phyloP scores from a whole-genome alignment of 306 rosid genomes.

The Prunus mume region DNA sequence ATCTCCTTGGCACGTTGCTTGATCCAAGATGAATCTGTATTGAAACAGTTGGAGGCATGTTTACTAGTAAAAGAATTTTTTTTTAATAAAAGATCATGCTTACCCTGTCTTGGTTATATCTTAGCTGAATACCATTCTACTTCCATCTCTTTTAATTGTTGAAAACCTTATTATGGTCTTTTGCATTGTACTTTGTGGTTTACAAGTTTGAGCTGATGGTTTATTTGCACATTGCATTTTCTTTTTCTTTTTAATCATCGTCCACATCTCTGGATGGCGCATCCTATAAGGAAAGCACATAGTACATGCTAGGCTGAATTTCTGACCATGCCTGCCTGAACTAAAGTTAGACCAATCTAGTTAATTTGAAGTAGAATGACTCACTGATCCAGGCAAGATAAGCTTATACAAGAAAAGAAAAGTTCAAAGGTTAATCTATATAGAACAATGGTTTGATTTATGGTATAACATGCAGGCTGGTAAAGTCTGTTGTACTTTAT shows the following conservation, averaged over 20 bases:
- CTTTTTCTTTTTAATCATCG: too few relatives aligned
- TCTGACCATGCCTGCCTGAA: not conserved
- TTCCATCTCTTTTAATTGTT: not conserved
- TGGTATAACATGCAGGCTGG: too few relatives aligned
- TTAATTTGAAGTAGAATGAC: too few relatives aligned
- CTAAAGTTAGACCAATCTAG: too few relatives aligned
- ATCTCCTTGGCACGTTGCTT: constrained; percentile 50
- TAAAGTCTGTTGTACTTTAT: too few relatives aligned
- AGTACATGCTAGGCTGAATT: not conserved
- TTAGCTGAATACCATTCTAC: not conserved
- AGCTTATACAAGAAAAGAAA: not conserved
- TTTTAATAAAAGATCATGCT: not conserved
- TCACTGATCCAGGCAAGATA: not conserved
- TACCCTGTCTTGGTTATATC: not conserved
- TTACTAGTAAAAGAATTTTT: not conserved
- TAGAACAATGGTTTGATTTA: not conserved
- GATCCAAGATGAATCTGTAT: constrained; percentile 63
- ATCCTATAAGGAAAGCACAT: not conserved
- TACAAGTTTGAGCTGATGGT: not conserved
- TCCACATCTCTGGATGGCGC: not conserved
- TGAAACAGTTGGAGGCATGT: constrained; percentile 77
- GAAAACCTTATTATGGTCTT: not conserved
- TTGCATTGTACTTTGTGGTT: not conserved
- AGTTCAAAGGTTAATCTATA: not conserved
- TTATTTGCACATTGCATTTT: not conserved